Evolutionary conservation across 2,329 filamentous ascomycete species (phyloP), one percentile per base, ranked within the genome.

Genomic region (Clarireedia hainanense): DNA sequence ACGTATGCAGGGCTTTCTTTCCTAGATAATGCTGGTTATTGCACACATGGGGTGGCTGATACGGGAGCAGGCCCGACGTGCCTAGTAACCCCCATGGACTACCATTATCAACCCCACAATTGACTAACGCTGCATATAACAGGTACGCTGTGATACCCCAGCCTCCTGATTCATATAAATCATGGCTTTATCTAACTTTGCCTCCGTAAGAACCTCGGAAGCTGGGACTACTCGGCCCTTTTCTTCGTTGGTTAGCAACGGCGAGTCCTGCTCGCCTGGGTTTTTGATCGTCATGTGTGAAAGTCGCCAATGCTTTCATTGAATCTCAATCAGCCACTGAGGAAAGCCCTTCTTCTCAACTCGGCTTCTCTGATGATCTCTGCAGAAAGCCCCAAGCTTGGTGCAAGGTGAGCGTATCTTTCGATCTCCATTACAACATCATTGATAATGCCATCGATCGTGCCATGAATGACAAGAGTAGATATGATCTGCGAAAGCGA

Each of bases 281-380:
- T 12, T 3, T 34, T 34, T 9, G 30, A 34, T 34, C 30, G 30
- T 34, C 30, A 34, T 34, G 30, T 34, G 30, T 34, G 9, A 12
- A 34, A 34, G 10, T 39, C 27, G 23, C n/a, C 42, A 47, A 34
- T 34, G 10, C 42, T 53, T 4, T 23, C 6, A 24, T 39, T 5
- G 20, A 7, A 26, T 39, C 30, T n/a, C 6, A 17, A 14, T 57
- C 50, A 64, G 51, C 61, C 77, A 73, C 62, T 76, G 75, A 61
- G 83, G 73, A 70, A 83, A 83, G 59, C 80, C 77, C 65, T 83
- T 62, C 88, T 76, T 62, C 88, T 80, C 64, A 84, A 80, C 69
- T 88, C 88, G 6, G 89, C 88, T 69, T 92, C 88, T 57, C 86
- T 83, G 66, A 92, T 81, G 58, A 92, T 90, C 67, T 92, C 88